Base-by-base conservation (phyloP, 768 basidiomycete genomes). In the Lanmaoa pseudosensibilis region DNA sequence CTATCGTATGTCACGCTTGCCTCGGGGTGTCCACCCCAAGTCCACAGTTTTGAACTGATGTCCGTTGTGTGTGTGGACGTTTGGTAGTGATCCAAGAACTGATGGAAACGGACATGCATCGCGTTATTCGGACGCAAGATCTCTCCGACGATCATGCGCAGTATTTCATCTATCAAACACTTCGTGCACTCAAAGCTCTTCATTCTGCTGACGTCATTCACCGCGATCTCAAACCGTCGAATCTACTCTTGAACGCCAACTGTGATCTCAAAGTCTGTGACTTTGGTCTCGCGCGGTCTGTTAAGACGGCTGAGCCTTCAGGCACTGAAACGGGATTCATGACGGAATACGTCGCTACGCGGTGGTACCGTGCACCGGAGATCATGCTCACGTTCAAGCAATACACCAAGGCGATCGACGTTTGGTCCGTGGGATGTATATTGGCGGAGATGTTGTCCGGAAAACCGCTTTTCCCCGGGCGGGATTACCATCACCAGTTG, bases 311-410 rank as follows among this genome's bases (percentile, higher is more conserved):
- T 5, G 89, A 91, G 69, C 88, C 89, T 0, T 88, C 86, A 15
- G 90, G 89, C 23, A 91, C 88, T 8, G 89, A 91, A 64, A 90
- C 82, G 7, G 87, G 87, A 6, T 94, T 94, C 77, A 94, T 95
- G 93, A 96, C 93, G 2, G 92, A 94, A 85, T 96, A 95, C 67
- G 97, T 99, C 47, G 96, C 97, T 2, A 98, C 97, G 25, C 81
- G 97, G 64, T 99, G 97, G 97, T 99, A 98, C 69, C 86, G 97
- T 37, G 97, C 97, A 0, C 97, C 97, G 0, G 97, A 99, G 72
- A 95, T 99, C 76, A 99, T 99, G 97, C 81, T 99, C 50, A 97
- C 94, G 11, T 98, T 98, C 81, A 96, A 97, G 71, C 90, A 97
- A 71, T 99, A 99, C 76, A 96, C 95, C 50, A 94, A 94, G 77